Conservation (phyloP, 345 rosid species). For the Dovyalis caffra region DNA sequence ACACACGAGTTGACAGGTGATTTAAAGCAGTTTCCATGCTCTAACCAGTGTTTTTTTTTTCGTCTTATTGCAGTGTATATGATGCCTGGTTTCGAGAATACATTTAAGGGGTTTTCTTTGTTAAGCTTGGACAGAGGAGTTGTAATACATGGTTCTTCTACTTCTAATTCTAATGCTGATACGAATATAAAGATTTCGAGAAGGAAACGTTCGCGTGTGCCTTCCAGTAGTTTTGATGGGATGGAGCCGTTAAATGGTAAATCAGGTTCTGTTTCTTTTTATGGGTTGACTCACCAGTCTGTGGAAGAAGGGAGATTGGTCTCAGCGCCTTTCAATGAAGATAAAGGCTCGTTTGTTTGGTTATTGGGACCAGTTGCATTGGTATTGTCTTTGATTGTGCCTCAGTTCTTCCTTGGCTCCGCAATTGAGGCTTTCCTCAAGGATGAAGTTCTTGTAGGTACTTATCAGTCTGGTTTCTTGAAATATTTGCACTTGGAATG, state of each 20-base stretch:
- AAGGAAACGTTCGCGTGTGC: slow-evolving; percentile 19
- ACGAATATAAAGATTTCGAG: slow-evolving; percentile 15
- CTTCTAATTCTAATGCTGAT: slow-evolving; percentile 24
- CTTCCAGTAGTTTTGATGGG: slow-evolving; percentile 29
- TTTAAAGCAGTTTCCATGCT: not conserved
- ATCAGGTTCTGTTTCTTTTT: slow-evolving; percentile 76
- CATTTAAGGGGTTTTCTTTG: not conserved
- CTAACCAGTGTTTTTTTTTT: not conserved
- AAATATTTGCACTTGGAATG: not conserved
- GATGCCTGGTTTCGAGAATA: slow-evolving; percentile 16
- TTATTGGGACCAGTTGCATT: slow-evolving; percentile 65
- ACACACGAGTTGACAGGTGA: not conserved
- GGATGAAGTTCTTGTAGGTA: slow-evolving; percentile 56
- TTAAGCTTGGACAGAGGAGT: slow-evolving; percentile 27
- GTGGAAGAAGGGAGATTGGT: slow-evolving; percentile 68
- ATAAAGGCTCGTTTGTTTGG: slow-evolving; percentile 70
- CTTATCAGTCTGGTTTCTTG: not conserved
- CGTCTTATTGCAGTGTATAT: slow-evolving; percentile 23
- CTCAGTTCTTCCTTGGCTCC: slow-evolving; percentile 63
- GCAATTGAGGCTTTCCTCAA: slow-evolving; percentile 48
- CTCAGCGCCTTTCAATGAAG: slow-evolving; percentile 67
- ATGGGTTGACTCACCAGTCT: slow-evolving; percentile 67
- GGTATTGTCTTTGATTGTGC: slow-evolving; percentile 62
- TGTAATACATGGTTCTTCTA: slow-evolving; percentile 29
- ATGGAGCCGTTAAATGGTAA: slow-evolving; percentile 70